A percentile compares a stretch with the other conserved stretches of the same genome.
These are phyloP conservation scores for Paramecium octaurelia DNA, from an alignment of 73 alveolate genomes.

Conservation along the genomic window DNA sequence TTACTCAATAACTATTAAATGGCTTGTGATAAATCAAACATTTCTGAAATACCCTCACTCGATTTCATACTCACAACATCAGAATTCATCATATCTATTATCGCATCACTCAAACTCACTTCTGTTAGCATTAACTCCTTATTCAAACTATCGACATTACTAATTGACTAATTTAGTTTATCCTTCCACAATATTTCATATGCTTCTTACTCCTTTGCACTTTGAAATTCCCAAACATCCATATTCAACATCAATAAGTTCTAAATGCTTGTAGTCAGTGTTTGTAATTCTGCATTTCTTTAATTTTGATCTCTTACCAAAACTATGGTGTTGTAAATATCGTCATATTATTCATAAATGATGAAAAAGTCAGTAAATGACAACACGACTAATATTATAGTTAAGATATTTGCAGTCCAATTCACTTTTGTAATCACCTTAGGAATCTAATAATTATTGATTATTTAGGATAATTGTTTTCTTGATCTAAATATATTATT, in stretches of 20 bases:
- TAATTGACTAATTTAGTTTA: not conserved
- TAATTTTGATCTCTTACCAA: not conserved
- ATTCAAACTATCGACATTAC: not conserved
- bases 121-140: not conserved
- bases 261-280: not conserved
- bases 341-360: not conserved
- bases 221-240: not conserved
- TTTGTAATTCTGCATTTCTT: not conserved
- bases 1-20: conserved; percentile 21
- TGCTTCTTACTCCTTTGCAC: not conserved
- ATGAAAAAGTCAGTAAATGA: not conserved
- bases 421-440: not conserved
- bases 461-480: not conserved
- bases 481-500: not conserved
- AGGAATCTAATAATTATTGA: not conserved
- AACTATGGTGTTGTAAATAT: not conserved
- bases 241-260: conserved; percentile 17
- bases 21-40: not conserved
- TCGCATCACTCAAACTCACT: not conserved
- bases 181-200: not conserved
- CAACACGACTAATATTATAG: not conserved
- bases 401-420: not conserved
- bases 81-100: not conserved
- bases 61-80: not conserved
- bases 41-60: not conserved